Percentiles rank a stretch among this genome's conserved stretches.
Evolutionary conservation across 208 protist genomes (phyloP).

Genomic region (Kentomonas sorsogonicus): DNA sequence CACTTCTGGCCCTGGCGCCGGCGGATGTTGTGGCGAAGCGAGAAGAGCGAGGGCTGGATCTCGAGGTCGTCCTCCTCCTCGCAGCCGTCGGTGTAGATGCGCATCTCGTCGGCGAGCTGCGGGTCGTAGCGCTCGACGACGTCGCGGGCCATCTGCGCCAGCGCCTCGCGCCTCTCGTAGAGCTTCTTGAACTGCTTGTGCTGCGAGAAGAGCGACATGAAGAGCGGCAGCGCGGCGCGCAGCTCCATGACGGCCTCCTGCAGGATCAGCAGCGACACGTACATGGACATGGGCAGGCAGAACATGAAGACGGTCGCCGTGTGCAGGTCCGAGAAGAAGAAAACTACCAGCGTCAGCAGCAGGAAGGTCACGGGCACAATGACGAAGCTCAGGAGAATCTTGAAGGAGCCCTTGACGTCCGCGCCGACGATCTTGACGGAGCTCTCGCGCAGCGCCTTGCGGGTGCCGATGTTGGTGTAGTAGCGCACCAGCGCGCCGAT

Average conservation of each 20-base stretch:
- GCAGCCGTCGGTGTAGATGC: constrained; percentile 32
- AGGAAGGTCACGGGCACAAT: constrained; percentile 56
- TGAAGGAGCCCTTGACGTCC: constrained; percentile 90
- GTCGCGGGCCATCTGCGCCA: constrained; percentile 44
- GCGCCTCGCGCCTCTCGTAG: constrained; percentile 66
- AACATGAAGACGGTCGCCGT: constrained; percentile 66
- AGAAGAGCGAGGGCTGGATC: constrained; percentile 83
- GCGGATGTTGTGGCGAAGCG: constrained; percentile 67
- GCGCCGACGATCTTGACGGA: constrained; percentile 86
- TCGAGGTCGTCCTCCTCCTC: constrained; percentile 44
- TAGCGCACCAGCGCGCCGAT: constrained; percentile 62
- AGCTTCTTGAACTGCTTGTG: constrained; percentile 87
- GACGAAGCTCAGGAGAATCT: constrained; percentile 67
- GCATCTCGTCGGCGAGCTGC: constrained; percentile 70
- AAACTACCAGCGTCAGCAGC: constrained; percentile 52
- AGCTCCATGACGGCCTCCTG: constrained; percentile 82
- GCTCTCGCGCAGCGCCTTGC: constrained; percentile 69
- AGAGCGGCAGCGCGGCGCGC: constrained; percentile 73
- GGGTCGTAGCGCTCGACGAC: constrained; percentile 71
- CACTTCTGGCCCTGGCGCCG: constrained; percentile 15
- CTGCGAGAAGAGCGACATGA: constrained; percentile 81
- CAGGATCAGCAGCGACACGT: constrained; percentile 81
- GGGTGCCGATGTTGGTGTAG: constrained; percentile 39
- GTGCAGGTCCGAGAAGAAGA: constrained; percentile 50
- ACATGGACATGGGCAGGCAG: constrained; percentile 87